phyloP scores from a whole-genome alignment of 73 alveolate genomes.

The Stentor coeruleus region DNA sequence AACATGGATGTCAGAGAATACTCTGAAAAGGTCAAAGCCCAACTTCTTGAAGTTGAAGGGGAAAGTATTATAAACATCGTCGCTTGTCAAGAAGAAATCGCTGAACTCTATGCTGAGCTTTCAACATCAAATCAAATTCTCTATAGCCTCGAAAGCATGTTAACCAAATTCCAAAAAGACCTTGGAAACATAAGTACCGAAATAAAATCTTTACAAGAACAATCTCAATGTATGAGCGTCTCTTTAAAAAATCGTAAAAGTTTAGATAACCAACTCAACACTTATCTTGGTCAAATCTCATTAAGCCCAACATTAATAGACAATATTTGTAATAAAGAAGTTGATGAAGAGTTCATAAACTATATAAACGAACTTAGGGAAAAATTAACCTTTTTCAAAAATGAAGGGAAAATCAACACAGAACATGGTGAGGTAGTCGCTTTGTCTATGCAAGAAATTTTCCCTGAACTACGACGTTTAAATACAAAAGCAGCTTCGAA shows the following conservation, averaged over 20 bases:
- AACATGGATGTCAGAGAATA: constrained; percentile 51
- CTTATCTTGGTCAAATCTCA: constrained; percentile 36
- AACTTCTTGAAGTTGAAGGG: constrained; percentile 43
- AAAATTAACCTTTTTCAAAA: constrained; percentile 20
- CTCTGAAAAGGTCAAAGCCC: constrained; percentile 42
- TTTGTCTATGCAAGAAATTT: constrained; percentile 36
- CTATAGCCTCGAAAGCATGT: constrained; percentile 46
- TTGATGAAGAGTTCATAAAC: constrained; percentile 56
- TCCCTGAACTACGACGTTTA: constrained; percentile 58
- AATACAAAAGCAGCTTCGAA: constrained; percentile 48
- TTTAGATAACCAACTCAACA: constrained; percentile 47
- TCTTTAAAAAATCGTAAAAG: constrained; percentile 48
- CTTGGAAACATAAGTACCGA: constrained; percentile 46
- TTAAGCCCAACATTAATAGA: constrained; percentile 48
- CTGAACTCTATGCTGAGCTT: constrained; percentile 51
- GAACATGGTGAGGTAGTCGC: constrained; percentile 20
- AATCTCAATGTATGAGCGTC: constrained; percentile 36
- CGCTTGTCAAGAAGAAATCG: constrained; percentile 49
- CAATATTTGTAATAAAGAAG: constrained; percentile 48
- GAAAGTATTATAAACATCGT: constrained; percentile 48
- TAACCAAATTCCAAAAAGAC: constrained; percentile 46
- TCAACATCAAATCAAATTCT: constrained; percentile 45
- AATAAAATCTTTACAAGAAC: constrained; percentile 49
- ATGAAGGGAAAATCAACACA: not conserved
- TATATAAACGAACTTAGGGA: constrained; percentile 41